phyloP scores from a whole-genome alignment of 176 grass and related monocot genomes.

The Triticum aestivum region IWGSC_CS_RefSeq_v2.1 NC_057812.1:53245830-53246329 shows the following conservation, averaged over 20 bases:
- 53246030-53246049: no score
- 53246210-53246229: neutral
- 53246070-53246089: no score
- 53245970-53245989: conserved; percentile 49
- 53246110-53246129: no score
- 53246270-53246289: neutral
- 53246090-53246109: no score
- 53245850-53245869: neutral
- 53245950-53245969: neutral
- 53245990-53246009: conserved; percentile 48
- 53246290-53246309: neutral
- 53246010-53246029: conserved; percentile 52
- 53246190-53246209: neutral
- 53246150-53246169: no score
- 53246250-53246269: neutral
- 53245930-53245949: conserved; percentile 40
- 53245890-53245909: conserved; percentile 46
- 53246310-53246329: no score
- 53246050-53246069: no score
- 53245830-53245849: no score
- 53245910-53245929: conserved; percentile 89
- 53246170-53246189: neutral
- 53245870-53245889: neutral
- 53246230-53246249: neutral
- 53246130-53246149: no score